Evolutionary conservation across 148 eudicot species (phyloP), one percentile per base, ranked within the genome.

Genomic region (Nepenthes mirabilis): DNA sequence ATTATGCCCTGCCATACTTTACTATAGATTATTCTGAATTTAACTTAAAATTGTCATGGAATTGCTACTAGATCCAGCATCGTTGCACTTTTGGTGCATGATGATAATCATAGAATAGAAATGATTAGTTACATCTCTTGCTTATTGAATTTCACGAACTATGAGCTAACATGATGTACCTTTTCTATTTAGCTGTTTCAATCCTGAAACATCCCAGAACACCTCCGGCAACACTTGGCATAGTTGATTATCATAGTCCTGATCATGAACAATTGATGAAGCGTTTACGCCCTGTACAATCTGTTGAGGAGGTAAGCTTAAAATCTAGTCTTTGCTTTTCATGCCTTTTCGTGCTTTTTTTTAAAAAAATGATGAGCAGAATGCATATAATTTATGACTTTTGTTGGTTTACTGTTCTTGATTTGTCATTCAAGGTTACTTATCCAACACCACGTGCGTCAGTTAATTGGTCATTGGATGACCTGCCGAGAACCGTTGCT

Each of bases 211-310:
- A 85, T 65, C 95, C 91, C 35, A 65, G 77, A 68, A 82, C 91
- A 36, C 91, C 97, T 45, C 86, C 91, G 56, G 70, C 79, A 47
- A 67, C 82, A 11, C 70, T 84, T 51, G 87, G 90, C 36, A 83
- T 79, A 85, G 72, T 74, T 71, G 95, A 87, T 62, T 85, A 83
- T 70, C 95, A 79, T 67, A 81, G 67, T 69, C 73, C 95, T 76
- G 97, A 88, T 57, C 93, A 83, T 68, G 97, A 87, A 66, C 97
- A 84, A 58, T 61, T 87, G 61, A 81, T 87, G 87, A 91, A 91
- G 69, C 97, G 90, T 37, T 65, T 91, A 73, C 82, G 95, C 10
- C 83, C 93, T 59, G 80, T 83, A 61, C 95, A 74, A 59, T 78
- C 95, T 9, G 84, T 83, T 65, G 93, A 91, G 69, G 93, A 91